A percentile compares a stretch with the other conserved stretches of the same genome.
Evolutionary conservation across 2,329 filamentous ascomycete species (phyloP).

Genomic region (Alternaria arborescens): DNA sequence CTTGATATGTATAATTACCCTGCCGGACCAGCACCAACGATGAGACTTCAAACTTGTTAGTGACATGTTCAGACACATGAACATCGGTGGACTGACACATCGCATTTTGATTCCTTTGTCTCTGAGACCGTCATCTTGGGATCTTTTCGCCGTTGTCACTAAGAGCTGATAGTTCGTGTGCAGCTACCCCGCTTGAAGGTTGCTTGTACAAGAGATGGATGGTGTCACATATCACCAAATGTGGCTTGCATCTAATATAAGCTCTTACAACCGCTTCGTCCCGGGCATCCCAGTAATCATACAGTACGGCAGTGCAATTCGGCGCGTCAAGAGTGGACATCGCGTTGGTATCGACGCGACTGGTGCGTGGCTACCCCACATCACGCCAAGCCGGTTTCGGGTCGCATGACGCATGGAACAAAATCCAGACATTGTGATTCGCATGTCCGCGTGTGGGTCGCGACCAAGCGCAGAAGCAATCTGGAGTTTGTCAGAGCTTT

Average conservation of each 20-base stretch:
- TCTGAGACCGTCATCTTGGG: conserved; percentile 35
- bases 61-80: background rate
- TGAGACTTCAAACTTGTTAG: conserved; percentile 37
- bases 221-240: background rate
- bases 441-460: conserved; percentile 7
- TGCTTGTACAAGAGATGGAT: background rate
- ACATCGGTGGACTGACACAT: conserved; percentile 38
- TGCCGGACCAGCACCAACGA: conserved; percentile 52
- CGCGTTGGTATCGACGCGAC: background rate
- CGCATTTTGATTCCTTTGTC: conserved; percentile 43
- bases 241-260: conserved; percentile 12
- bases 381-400: conserved; percentile 21
- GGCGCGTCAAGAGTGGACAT: conserved; percentile 17
- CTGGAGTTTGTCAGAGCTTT: conserved; percentile 25
- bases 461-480: background rate
- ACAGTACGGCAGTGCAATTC: conserved; percentile 31
- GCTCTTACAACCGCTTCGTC: background rate
- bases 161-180: background rate
- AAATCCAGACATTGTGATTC: conserved; percentile 19
- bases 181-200: background rate
- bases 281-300: conserved; percentile 1
- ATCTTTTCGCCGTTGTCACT: conserved; percentile 7
- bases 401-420: conserved; percentile 18
- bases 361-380: conserved; percentile 37
- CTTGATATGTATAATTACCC: background rate